phyloP scores from a whole-genome alignment of 179 eudicot genomes.

The Drosera spatulata region DNA sequence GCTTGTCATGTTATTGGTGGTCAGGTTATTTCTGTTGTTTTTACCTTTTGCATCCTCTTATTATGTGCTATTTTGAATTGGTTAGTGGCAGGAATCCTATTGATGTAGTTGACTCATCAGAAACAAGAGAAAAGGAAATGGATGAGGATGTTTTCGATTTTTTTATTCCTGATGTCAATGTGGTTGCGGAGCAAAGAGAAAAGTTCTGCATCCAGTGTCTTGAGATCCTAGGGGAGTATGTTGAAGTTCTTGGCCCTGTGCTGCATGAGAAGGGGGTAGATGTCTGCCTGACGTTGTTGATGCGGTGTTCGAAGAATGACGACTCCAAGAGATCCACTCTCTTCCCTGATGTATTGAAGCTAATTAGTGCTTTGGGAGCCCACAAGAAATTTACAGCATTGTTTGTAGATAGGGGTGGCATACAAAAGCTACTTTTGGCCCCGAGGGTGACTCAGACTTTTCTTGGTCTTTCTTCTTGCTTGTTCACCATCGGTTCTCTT shows the following conservation, averaged over 20 bases:
- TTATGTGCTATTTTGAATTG: too few relatives aligned
- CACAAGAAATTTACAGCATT: conserved; percentile 85
- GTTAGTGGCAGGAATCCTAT: conserved; percentile 31
- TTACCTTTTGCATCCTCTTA: not conserved
- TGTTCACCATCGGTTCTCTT: conserved; percentile 91
- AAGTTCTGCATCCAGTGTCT: conserved; percentile 90
- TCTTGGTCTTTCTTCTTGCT: conserved; percentile 85
- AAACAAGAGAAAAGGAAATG: conserved; percentile 30
- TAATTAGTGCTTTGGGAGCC: conserved; percentile 86
- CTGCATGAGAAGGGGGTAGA: conserved; percentile 96
- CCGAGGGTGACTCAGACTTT: conserved; percentile 69
- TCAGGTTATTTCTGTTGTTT: conserved; percentile 3
- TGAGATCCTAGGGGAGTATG: conserved; percentile 82
- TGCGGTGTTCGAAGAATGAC: conserved; percentile 45
- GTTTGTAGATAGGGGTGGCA: conserved; percentile 94
- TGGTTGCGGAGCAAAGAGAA: conserved; percentile 65
- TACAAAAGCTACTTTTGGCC: conserved; percentile 75
- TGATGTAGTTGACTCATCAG: conserved; percentile 18
- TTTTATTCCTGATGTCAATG: conserved; percentile 47
- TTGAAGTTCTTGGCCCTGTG: conserved; percentile 94
- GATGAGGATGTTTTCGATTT: conserved; percentile 63
- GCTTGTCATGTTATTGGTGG: not conserved
- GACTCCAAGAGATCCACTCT: conserved; percentile 32
- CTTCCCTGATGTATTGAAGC: conserved; percentile 83
- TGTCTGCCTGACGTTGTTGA: conserved; percentile 69